These are phyloP conservation scores for Lolium rigidum DNA, from an alignment of 176 grass and related monocot species.

Conservation along the genomic window DNA sequence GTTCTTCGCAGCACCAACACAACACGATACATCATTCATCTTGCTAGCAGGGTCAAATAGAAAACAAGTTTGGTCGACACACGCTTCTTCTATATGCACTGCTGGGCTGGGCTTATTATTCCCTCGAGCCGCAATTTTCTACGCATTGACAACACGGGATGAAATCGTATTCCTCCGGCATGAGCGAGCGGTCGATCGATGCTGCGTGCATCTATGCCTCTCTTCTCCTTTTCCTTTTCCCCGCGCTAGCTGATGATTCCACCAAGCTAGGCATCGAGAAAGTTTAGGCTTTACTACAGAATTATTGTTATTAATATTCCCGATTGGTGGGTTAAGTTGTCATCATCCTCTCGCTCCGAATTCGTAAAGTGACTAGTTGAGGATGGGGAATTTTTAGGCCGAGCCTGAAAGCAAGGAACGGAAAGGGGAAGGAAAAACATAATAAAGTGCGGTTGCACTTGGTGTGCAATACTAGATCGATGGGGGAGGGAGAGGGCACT, in stretches of 20 bases:
- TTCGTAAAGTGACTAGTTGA: slow-evolving; percentile 22
- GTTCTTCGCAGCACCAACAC: neutral
- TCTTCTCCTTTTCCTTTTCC: neutral
- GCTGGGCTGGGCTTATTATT: neutral
- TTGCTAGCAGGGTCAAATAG: neutral
- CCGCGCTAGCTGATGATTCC: neutral
- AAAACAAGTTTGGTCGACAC: slow-evolving; percentile 16
- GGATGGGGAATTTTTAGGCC: slow-evolving; percentile 14
- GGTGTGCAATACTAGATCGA: neutral
- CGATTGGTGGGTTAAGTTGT: slow-evolving; percentile 45
- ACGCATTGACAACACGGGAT: slow-evolving; percentile 25
- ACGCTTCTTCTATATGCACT: neutral
- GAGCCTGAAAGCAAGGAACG: slow-evolving; percentile 1
- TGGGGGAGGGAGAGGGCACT: slow-evolving; percentile 27
- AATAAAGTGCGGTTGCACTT: neutral
- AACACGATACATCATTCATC: neutral
- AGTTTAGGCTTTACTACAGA: slow-evolving; percentile 36
- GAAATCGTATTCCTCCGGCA: slow-evolving; percentile 18
- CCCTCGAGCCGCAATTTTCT: slow-evolving; percentile 7
- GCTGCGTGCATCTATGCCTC: neutral
- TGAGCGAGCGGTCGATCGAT: neutral
- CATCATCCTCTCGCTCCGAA: slow-evolving; percentile 41
- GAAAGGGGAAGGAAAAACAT: neutral
- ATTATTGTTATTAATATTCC: slow-evolving; percentile 24
- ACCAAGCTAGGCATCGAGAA: slow-evolving; percentile 22